These are phyloP conservation scores for Botryobasidium botryosum DNA, from an alignment of 768 basidiomycete species.

Conservation along the genomic window DNA sequence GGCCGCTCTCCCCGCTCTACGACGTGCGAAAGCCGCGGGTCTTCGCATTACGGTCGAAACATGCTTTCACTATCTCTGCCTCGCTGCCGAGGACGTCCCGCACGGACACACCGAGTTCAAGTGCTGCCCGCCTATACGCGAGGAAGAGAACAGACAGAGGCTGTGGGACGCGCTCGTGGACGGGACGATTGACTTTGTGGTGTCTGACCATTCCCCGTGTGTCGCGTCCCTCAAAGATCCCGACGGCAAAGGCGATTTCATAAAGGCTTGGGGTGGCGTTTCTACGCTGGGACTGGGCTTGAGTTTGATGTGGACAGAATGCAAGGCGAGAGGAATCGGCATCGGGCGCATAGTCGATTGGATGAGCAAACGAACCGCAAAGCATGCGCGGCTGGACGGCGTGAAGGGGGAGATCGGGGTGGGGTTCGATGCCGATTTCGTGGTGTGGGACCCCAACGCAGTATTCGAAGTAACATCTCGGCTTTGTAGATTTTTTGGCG, in stretches of 20 bases:
- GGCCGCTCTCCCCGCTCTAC: constrained; percentile 58
- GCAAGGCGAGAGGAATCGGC: constrained; percentile 29
- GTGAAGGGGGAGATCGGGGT: constrained; percentile 55
- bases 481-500: not conserved
- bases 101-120: constrained; percentile 74
- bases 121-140: constrained; percentile 89
- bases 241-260: constrained; percentile 45
- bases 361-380: constrained; percentile 57
- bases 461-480: constrained; percentile 16
- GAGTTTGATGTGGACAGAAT: constrained; percentile 77
- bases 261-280: constrained; percentile 92
- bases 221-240: constrained; percentile 59
- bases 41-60: constrained; percentile 79
- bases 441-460: constrained; percentile 57
- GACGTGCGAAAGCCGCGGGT: constrained; percentile 44
- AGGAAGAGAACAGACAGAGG: constrained; percentile 46
- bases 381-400: constrained; percentile 53
- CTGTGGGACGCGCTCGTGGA: constrained; percentile 72
- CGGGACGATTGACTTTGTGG: constrained; percentile 79
- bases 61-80: constrained; percentile 89
- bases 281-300: constrained; percentile 80
- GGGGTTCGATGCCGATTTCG: constrained; percentile 75
- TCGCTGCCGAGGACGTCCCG: constrained; percentile 57
- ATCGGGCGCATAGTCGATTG: constrained; percentile 55
- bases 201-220: constrained; percentile 95